Evolutionary conservation across 2,329 filamentous ascomycete genomes (phyloP), one percentile per base, ranked within the genome.

Genomic region (Pseudogymnoascus sp.): DNA sequence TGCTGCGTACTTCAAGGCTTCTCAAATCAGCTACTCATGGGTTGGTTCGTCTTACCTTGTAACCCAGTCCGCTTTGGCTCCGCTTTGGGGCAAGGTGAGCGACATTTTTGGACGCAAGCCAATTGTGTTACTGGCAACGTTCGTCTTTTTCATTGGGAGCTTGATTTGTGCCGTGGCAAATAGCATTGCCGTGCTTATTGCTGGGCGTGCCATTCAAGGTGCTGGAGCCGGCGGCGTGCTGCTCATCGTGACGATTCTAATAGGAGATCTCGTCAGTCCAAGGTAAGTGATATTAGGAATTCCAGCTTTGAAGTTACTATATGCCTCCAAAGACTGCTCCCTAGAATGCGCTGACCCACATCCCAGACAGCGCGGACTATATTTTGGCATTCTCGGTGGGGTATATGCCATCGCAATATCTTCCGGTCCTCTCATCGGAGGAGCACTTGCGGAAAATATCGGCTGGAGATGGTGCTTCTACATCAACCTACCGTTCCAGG

Each of bases 21-120:
- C 77, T 5, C 70, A 76, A 0, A 70, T 65, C 8, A 79, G 78
- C 16, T 83, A 81, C 66, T 79, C 77, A 3, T 83, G 81, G 81
- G 78, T 83, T 43, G 81, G 81, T n/a, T 77, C 76, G n/a, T 77
- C 79, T 9, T 83, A 81, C 66, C 69, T 81, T 1, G 76, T 83
- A 18, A 77, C 77, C 42, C 78, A 77, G 65, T 74, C 79, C 3
- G 79, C 79, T 0, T 74, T 64, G 0, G 66, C 61, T 3, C 67
- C 71, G n/a, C 43, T 67, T 18, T 72, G 70, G 82, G 84, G 84
- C 25, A 87, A 87, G 68, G 74, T 87, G 21, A 84, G 83, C 60
- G 86, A 88, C 68, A 87, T 88, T 64, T 88, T 83, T 75, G 86
- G 86, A 2, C 77, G 86, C 56, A 88, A 88, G 68, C 81, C 81